Evolutionary conservation across 306 rosid genomes (phyloP).

Genomic region (Comarum palustre): DNA sequence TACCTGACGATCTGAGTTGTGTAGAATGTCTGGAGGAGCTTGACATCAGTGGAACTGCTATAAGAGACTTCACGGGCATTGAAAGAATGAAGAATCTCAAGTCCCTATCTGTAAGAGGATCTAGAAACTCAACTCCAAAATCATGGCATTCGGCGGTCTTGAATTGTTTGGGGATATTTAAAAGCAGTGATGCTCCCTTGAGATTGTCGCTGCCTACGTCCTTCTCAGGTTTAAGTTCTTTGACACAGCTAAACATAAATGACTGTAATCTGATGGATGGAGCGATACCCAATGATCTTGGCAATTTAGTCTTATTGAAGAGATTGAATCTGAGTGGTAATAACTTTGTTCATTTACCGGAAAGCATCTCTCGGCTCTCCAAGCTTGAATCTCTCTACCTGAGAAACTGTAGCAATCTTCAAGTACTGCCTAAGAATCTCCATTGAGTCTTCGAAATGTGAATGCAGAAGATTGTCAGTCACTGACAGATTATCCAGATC

Average conservation of each 20-base stretch:
- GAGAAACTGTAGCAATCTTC: constrained; percentile 16
- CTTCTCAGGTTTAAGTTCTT: constrained; percentile 5
- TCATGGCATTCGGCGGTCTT: constrained; percentile 16
- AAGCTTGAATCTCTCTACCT: constrained; percentile 16
- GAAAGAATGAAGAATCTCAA: constrained; percentile 11
- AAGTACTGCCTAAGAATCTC: constrained; percentile 10
- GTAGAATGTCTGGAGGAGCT: constrained; percentile 21
- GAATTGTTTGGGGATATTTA: neutral
- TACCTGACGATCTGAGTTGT: constrained; percentile 20
- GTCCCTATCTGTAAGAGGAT: neutral
- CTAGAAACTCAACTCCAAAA: constrained; percentile 1
- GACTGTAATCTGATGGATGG: constrained; percentile 25
- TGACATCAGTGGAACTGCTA: constrained; percentile 26
- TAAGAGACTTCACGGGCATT: constrained; percentile 14
- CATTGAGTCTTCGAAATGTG: constrained; percentile 9
- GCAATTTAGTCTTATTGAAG: constrained; percentile 12
- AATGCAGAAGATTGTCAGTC: constrained; percentile 7
- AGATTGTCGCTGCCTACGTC: constrained; percentile 15
- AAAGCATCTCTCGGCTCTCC: constrained; percentile 14
- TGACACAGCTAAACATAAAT: constrained; percentile 10
- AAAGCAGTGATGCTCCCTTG: neutral
- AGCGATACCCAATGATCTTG: constrained; percentile 19
- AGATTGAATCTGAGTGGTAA: constrained; percentile 14
- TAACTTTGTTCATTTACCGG: constrained; percentile 7
- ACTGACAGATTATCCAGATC: neutral